phyloP scores from a whole-genome alignment of 129 eudicot species.

The Arctium minus region DNA sequence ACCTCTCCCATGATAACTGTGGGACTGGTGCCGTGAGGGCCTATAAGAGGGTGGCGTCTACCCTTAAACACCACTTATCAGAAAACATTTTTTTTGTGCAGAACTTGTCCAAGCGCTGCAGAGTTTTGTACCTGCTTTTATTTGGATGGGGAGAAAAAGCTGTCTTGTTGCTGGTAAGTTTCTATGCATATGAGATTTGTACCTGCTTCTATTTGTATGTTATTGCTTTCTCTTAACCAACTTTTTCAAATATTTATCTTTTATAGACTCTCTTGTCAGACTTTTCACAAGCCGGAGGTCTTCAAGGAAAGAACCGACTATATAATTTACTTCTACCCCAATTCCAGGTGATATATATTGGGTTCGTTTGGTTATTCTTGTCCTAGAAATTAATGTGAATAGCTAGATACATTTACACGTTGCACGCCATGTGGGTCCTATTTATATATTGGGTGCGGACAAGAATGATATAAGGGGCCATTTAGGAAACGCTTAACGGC shows the following conservation, averaged over 20 bases:
- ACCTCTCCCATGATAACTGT: too few species aligned
- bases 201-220: constrained; percentile 6
- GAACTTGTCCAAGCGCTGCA: constrained; percentile 13
- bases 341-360: not conserved
- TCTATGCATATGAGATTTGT: constrained; percentile 13
- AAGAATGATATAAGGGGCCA: not conserved
- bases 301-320: not conserved
- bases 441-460: not conserved
- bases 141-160: not conserved
- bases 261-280: not conserved
- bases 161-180: constrained; percentile 9
- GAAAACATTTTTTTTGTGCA: not conserved
- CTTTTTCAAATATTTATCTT: not conserved
- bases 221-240: not conserved
- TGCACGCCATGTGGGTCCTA: not conserved
- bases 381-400: constrained; percentile 5
- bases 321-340: not conserved
- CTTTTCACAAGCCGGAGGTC: not conserved
- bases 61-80: too few species aligned
- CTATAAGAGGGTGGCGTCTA: too few species aligned
- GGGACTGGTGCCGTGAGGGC: too few species aligned
- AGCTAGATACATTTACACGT: not conserved
- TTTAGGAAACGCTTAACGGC: too few species aligned
- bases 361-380: constrained; percentile 7
- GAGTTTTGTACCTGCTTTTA: constrained; percentile 51